Evolutionary conservation across 164 flowering plant species (phyloP).

Genomic region (Annona cherimola): DNA sequence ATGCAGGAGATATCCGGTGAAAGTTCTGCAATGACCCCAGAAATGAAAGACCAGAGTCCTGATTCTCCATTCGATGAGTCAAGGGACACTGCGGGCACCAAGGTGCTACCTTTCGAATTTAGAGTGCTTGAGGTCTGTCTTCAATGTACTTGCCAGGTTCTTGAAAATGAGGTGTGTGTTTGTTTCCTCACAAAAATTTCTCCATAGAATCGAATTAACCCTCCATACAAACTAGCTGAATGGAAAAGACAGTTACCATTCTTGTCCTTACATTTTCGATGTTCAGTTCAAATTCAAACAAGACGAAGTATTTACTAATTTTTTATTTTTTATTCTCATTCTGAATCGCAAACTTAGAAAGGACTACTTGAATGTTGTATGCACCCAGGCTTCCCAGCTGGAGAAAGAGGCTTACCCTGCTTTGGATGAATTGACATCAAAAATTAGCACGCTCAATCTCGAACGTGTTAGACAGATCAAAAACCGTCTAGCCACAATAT

Average conservation of each 20-base stretch:
- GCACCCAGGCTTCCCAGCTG: slow-evolving; percentile 33
- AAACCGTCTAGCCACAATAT: slow-evolving; percentile 47
- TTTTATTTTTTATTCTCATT: neutral
- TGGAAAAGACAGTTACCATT: neutral
- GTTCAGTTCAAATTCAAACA: too few relatives aligned
- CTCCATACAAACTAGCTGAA: neutral
- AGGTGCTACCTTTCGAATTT: slow-evolving; percentile 39
- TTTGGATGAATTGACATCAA: slow-evolving; percentile 49
- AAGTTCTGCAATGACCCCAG: neutral
- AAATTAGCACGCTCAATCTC: slow-evolving; percentile 54
- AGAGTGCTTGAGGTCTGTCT: slow-evolving; percentile 45
- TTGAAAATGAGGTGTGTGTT: slow-evolving; percentile 34
- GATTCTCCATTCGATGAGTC: slow-evolving; percentile 6
- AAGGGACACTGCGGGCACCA: slow-evolving; percentile 11
- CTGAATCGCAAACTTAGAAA: neutral
- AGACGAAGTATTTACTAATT: too few relatives aligned
- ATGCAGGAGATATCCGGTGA: neutral
- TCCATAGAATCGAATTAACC: neutral
- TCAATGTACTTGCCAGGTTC: slow-evolving; percentile 38
- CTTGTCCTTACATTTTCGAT: neutral
- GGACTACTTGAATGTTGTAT: slow-evolving; percentile 14
- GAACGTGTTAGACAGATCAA: slow-evolving; percentile 54
- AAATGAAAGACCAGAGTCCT: slow-evolving; percentile 3
- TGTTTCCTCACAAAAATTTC: too few relatives aligned
- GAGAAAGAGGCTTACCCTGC: slow-evolving; percentile 61